A percentile compares a stretch with the other conserved stretches of the same genome.
Evolutionary conservation across 2,329 filamentous ascomycete species (phyloP).

Genomic region (Claviceps cyperi): DNA sequence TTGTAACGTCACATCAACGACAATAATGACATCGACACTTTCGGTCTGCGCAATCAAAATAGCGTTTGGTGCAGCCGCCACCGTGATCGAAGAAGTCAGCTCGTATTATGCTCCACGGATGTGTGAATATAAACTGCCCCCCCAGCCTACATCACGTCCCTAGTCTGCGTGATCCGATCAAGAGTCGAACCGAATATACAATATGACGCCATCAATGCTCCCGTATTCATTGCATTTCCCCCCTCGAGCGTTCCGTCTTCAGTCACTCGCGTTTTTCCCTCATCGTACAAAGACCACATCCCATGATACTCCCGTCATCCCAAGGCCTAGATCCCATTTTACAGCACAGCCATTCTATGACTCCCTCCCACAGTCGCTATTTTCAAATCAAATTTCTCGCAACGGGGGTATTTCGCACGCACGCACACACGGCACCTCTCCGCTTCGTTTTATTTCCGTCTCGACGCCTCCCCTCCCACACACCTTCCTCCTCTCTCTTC

Average conservation of each 20-base stretch:
- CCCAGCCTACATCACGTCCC: not conserved
- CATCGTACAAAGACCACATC: constrained; percentile 1
- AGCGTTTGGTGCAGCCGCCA: not conserved
- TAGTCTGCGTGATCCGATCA: not conserved
- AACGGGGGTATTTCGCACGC: too few species aligned
- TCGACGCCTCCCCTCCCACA: not conserved
- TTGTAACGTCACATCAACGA: not conserved
- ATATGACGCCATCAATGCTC: not conserved
- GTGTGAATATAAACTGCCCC: not conserved
- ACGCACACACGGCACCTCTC: too few species aligned
- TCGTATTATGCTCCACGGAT: not conserved
- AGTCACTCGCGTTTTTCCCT: not conserved
- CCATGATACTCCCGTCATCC: not conserved
- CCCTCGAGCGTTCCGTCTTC: not conserved
- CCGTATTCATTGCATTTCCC: not conserved
- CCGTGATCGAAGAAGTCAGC: constrained; percentile 1
- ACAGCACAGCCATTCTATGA: not conserved
- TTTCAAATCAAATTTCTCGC: not conserved
- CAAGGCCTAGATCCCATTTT: not conserved
- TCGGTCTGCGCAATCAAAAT: not conserved
- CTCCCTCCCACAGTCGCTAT: not conserved
- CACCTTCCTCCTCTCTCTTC: not conserved
- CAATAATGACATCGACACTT: not conserved
- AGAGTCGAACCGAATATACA: not conserved
- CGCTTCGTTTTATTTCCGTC: too few species aligned